A percentile compares a stretch with the other conserved stretches of the same genome.
phyloP scores from a whole-genome alignment of 106 monocot genomes.

The Dendrobium nobile region DNA sequence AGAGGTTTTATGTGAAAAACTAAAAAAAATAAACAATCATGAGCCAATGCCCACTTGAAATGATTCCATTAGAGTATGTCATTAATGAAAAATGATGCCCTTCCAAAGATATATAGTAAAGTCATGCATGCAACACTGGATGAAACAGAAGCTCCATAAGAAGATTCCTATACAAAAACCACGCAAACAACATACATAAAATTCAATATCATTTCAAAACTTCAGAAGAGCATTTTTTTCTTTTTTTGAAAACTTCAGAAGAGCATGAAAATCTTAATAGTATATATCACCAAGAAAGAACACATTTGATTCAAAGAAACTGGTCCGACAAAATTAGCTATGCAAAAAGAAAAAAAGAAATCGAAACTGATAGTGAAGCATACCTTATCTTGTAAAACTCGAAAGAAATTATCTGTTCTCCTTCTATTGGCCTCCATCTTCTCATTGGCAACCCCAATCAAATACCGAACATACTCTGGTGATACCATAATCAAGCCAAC shows the following conservation, averaged over 20 bases:
- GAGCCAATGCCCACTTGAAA: too few species aligned
- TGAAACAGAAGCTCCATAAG: background rate
- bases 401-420: constrained; percentile 61
- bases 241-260: background rate
- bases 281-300: background rate
- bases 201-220: background rate
- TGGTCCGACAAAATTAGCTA: background rate
- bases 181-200: background rate
- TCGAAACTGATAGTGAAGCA: background rate
- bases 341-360: background rate
- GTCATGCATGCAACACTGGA: background rate
- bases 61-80: too few species aligned
- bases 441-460: constrained; percentile 74
- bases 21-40: too few species aligned
- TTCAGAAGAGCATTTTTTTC: background rate
- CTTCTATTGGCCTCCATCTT: constrained; percentile 84
- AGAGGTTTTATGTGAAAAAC: too few species aligned
- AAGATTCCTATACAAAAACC: background rate
- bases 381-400: constrained; percentile 40
- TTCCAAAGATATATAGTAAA: background rate
- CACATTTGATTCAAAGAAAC: background rate
- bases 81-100: too few species aligned
- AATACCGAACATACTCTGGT: constrained; percentile 61
- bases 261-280: background rate
- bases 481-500: constrained; percentile 51